Evolutionary conservation across 2,329 filamentous ascomycete species (phyloP), one percentile per base, ranked within the genome.

Genomic region (Seiridium unicorne): DNA sequence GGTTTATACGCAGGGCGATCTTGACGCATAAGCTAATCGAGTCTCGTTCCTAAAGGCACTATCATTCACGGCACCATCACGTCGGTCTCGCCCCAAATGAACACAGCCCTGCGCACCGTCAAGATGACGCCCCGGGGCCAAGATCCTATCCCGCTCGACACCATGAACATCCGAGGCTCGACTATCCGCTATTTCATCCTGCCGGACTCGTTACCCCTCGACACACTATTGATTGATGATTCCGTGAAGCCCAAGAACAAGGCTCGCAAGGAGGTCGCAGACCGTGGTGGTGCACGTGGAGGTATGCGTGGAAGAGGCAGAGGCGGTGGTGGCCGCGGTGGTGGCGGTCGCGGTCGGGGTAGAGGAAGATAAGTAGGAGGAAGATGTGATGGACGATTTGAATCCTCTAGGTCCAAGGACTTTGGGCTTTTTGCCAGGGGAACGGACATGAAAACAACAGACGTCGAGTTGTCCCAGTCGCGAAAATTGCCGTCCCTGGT

Each of bases 221-320:
- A 99, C 77, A 97, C 94, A 46, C 85, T 99, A 57, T 85, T 99
- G 63, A 93, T 99, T 68, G 95, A 99, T 75, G 95, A 99, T 78
- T 88, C 92, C 70, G 93, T 94, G 56, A 99, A 99, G 83, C 94
- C 95, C 63, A 98, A 98, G 90, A 99, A 99, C 81, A 99, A 99
- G 88, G 94, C 95, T 34, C 87, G 94, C 73, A 99, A 99, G 84
- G 95, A 98, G 80, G 84, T 77, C 5, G 79, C 83, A 38, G 85
- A 86, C 61, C 81, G 88, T 53, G 84, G 85, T 35, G 80, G 88
- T 44, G 83, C 84, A 51, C 81, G 82, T 48, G 80, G 80, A 8
- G 76, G 18, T 26, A 26, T 26, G 18, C 18, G 18, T 26, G 18
- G 83, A 40, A 81, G 86, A 61, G 77, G 84, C 18, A 76, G 81